A percentile compares a stretch with the other conserved stretches of the same genome.
These are phyloP conservation scores for Solanum pinnatisectum DNA, from an alignment of 257 asterid species.

Conservation along the genomic window DNA sequence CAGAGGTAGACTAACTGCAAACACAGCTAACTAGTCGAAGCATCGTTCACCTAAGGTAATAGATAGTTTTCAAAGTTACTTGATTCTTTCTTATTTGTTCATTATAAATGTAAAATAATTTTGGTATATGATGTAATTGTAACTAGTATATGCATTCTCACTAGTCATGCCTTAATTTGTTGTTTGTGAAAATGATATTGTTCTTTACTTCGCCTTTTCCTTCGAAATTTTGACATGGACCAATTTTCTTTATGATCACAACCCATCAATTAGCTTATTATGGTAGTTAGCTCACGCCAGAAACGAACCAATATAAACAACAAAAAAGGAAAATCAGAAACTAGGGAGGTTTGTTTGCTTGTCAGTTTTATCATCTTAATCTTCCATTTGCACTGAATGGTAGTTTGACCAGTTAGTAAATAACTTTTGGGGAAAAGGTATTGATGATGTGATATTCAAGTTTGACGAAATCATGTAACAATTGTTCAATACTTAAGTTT, in stretches of 20 bases:
- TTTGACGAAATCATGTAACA: background rate
- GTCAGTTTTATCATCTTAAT: background rate
- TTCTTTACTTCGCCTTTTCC: background rate
- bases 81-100: constrained; percentile 2
- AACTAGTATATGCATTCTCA: background rate
- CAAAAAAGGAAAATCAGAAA: background rate
- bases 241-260: background rate
- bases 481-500: background rate
- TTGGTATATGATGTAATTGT: constrained; percentile 8
- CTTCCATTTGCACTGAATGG: background rate
- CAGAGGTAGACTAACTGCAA: constrained; percentile 9
- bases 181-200: background rate
- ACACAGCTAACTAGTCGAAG: constrained; percentile 12
- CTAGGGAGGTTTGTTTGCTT: background rate
- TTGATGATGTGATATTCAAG: background rate
- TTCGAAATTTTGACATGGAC: background rate
- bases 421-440: background rate
- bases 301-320: background rate
- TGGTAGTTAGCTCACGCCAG: background rate
- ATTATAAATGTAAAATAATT: constrained; percentile 14
- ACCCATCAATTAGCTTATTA: background rate
- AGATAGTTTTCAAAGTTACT: background rate
- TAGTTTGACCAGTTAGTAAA: background rate
- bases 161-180: background rate
- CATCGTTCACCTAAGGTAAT: constrained; percentile 2